phyloP scores from a whole-genome alignment of 148 eudicot species.

The Fallopia convolvulus region DNA sequence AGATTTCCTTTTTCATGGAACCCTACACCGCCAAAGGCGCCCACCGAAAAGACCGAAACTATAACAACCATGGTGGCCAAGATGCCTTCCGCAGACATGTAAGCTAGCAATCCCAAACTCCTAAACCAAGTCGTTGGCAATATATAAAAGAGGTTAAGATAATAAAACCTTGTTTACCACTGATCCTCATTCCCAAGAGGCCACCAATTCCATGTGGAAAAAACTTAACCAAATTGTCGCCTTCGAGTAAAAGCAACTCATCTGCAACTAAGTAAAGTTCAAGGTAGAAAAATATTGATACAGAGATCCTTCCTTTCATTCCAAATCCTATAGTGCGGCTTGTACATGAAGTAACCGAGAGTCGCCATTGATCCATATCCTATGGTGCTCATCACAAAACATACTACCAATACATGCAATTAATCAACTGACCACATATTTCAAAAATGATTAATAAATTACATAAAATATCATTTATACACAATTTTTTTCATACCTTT shows the following conservation, averaged over 20 bases:
- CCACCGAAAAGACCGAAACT: conserved; percentile 36
- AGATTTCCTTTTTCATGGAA: conserved; percentile 35
- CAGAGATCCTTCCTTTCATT: conserved; percentile 23
- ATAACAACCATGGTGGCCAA: conserved; percentile 34
- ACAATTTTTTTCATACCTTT: conserved; percentile 25
- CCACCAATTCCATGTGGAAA: conserved; percentile 19
- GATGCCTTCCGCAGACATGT: conserved; percentile 46
- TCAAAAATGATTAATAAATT: conserved; percentile 21
- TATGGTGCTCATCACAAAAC: conserved; percentile 30
- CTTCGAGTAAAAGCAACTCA: conserved; percentile 45
- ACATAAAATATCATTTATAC: conserved; percentile 12
- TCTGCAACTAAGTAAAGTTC: conserved; percentile 40
- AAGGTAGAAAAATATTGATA: conserved; percentile 24
- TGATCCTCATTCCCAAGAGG: background rate
- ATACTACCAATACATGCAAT: conserved; percentile 31
- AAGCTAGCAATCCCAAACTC: conserved; percentile 36
- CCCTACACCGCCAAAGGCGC: conserved; percentile 43
- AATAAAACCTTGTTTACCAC: conserved; percentile 15
- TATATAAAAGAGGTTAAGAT: conserved; percentile 29
- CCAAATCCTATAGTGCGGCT: conserved; percentile 40
- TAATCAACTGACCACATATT: background rate
- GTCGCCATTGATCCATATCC: conserved; percentile 42
- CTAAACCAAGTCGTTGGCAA: conserved; percentile 50
- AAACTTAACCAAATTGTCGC: conserved; percentile 34
- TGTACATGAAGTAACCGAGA: conserved; percentile 41